Base-by-base conservation (phyloP, 108 stramenopile genomes). In the Bacterosira constricta region DNA sequence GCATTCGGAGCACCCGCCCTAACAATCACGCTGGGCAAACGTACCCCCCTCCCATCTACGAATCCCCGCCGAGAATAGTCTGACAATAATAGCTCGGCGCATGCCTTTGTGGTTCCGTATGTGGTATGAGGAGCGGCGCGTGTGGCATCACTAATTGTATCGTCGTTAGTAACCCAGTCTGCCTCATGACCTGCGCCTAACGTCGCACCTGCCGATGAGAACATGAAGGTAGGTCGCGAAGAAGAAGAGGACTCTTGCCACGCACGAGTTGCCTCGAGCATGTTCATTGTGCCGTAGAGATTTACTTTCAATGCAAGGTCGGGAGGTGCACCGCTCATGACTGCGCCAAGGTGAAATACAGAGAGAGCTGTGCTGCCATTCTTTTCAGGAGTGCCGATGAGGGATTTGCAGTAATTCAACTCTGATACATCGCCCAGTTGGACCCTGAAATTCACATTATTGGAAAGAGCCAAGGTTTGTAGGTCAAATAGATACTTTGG, bases 71-170 rank as follows among this genome's bases (percentile, higher is more conserved):
- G 66, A 12, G 77, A 61, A 69, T 85, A 88, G 36, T 88, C 86
- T 9, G 79, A 61, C 44, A 88, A 49, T n/a, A 88, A 50, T 23
- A 88, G 62, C 52, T 88, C 86, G 9, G 73, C 65, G 49, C 84
- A 85, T 2, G 86, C 82, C 52, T 88, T 88, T 11, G 84, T 82
- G 47, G 70, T 79, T 20, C 86, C 86, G 75, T 88, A 88, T 17
- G 83, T 85, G 6, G 86, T 88, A 41, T 85, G 84, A 23, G 86
- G 86, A 10, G 84, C 71, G 12, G 82, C 82, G 2, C 84, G 74
- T 5, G 78, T 74, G 6, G 82, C 69, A 55, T 88, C 86, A n/a
- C 67, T 71, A 30, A 88, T 83, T 11, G 61, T 69, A 32, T 80
- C 84, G n/a, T 63, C 25, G 21, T 73, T 69, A 0, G 39, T 3